A percentile compares a stretch with the other conserved stretches of the same genome.
Evolutionary conservation across 1,139 yeast genomes (phyloP).

Genomic region (Martiniozyma asiatica): DNA sequence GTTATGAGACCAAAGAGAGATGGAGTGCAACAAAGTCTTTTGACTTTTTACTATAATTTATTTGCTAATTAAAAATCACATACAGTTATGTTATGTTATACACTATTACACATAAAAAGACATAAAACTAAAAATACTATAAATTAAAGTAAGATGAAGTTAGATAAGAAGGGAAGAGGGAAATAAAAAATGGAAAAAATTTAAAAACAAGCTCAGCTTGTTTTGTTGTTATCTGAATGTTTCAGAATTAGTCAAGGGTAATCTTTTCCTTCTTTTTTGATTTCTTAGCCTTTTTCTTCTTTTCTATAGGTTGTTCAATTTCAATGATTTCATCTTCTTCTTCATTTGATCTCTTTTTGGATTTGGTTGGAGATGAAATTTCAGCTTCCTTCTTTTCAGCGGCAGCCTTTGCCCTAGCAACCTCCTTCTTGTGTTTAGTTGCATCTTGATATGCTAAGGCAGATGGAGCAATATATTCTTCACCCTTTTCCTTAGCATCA

Average conservation of each 20-base stretch:
- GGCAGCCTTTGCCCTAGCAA: slow-evolving; percentile 2
- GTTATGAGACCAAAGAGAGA: slow-evolving; percentile 1
- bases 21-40: slow-evolving; percentile 1
- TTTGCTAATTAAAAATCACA: not conserved
- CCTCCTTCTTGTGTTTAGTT: slow-evolving; percentile 4
- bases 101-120: not conserved
- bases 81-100: not conserved
- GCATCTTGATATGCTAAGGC: slow-evolving; percentile 3
- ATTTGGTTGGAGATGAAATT: not conserved
- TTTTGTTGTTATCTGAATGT: too few relatives aligned
- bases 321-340: not conserved
- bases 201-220: too few relatives aligned
- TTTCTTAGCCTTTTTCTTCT: slow-evolving; percentile 32
- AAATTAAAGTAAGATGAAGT: not conserved
- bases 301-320: slow-evolving; percentile 10
- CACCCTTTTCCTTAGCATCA: slow-evolving; percentile 36
- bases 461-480: slow-evolving; percentile 19
- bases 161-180: not conserved
- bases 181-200: not conserved
- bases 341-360: too few relatives aligned
- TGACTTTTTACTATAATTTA: too few relatives aligned
- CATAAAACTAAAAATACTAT: not conserved
- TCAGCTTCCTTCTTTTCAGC: slow-evolving; percentile 2
- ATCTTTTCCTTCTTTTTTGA: slow-evolving; percentile 20
- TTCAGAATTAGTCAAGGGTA: not conserved